Evolutionary conservation across 179 eudicot species (phyloP).

Genomic region (Patellifolia procumbens): DNA sequence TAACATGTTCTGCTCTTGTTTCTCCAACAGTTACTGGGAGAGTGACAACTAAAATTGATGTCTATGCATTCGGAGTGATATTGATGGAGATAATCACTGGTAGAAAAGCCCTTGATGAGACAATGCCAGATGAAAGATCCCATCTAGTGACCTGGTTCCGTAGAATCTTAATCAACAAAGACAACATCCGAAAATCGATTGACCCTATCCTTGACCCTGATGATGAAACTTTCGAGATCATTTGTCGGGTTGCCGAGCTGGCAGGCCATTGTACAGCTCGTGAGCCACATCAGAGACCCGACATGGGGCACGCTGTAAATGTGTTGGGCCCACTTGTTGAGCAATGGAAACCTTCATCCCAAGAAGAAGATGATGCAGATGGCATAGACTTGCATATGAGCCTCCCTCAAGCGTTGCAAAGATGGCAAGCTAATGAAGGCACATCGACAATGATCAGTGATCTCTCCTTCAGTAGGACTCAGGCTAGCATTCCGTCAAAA

Average conservation of each 20-base stretch:
- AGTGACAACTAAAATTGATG: conserved; percentile 76
- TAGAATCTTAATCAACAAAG: conserved; percentile 46
- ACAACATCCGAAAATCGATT: conserved; percentile 40
- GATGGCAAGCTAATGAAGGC: conserved; percentile 72
- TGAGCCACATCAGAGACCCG: conserved; percentile 68
- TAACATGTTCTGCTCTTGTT: conserved; percentile 16
- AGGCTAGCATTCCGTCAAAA: conserved; percentile 30
- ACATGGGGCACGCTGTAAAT: conserved; percentile 74
- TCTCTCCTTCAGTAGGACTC: conserved; percentile 43
- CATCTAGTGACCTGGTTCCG: conserved; percentile 78
- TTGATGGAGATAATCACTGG: conserved; percentile 75
- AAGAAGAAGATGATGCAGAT: conserved; percentile 41
- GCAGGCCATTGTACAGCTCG: conserved; percentile 80
- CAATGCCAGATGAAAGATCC: conserved; percentile 52
- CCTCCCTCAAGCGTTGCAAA: conserved; percentile 59
- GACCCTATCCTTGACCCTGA: conserved; percentile 56
- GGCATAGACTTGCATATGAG: conserved; percentile 66
- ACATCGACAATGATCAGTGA: conserved; percentile 49
- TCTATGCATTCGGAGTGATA: conserved; percentile 68
- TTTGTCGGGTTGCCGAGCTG: conserved; percentile 55
- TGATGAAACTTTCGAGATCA: conserved; percentile 60
- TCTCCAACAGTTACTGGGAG: conserved; percentile 60
- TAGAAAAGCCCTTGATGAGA: conserved; percentile 67
- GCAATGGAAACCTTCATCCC: conserved; percentile 58
- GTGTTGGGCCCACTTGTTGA: conserved; percentile 63